Base-by-base conservation (phyloP, 495 filamentous ascomycete genomes). In the Lentithecium fluviatile region DNA sequence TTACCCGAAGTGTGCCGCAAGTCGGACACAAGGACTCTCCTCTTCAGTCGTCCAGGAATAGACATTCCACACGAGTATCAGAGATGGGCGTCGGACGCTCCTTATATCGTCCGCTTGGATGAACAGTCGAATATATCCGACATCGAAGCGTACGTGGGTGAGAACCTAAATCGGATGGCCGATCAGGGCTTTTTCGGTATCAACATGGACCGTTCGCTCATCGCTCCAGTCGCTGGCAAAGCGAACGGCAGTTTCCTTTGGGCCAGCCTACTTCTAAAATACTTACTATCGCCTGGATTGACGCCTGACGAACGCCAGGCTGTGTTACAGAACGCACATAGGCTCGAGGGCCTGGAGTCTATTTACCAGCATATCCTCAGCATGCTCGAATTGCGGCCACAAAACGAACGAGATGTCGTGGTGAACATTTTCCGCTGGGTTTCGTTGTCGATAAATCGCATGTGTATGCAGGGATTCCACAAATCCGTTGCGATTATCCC, bases 381-480 rank as follows among this genome's bases (percentile, higher is more conserved):
- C 13, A 48, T 52, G 58, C 58, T 66, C 29, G 46, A 29, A 15
- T 52, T 50, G 15, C 12, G 52, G 6, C 24, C 43, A 21, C 45
- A 45, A 25, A 43, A 13, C 15, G 63, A 66, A 29, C 61, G 53
- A 43, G 26, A 17, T 5, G 42, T 61, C 6, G 46, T 52, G 1
- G 52, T 45, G 4, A 56, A 66, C 42, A 50, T 57, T 21, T 66
- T 66, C 48, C 57, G 52, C 21, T 66, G 63, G 63, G 21, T 66
- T 1, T 43, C 63, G 5, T 25, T 48, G 8, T 56, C 63, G 11
- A 61, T 66, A 17, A 50, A 45, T 15, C 45, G 34, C 13, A 57
- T 66, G 10, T 43, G 36, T 36, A 61, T 48, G 10, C 8, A 25
- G 0, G 52, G 43, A n/a, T 52, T 60, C 2, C 52, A 61, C 12